Base-by-base conservation (phyloP, 441 rosid genomes). In the Syzygium malaccense region DNA sequence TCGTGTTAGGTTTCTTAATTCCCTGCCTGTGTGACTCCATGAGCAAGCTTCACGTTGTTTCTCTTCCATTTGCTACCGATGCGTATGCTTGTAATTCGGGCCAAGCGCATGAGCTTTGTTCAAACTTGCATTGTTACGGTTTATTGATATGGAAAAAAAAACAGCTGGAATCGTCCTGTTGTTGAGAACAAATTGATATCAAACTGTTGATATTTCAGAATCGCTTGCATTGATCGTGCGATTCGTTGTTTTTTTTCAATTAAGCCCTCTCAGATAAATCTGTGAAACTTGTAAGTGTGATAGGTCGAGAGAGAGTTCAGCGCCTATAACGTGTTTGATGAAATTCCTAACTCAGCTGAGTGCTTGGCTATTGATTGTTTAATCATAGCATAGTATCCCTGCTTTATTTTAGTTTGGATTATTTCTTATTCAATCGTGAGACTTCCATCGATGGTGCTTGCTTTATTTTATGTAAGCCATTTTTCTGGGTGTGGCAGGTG, bases 371-470 rank as follows among this genome's bases (percentile, higher is more conserved):
- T 64, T 30, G 75, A 64, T 17, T 0, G 19, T 30, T 7, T 64
- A 23, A 30, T 30, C 23, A 64, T 15, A 0, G 12, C 75, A 64
- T 15, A 20, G n/a, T 37, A 37, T 37, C 5, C 5, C 41, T 37
- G 41, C 41, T 37, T 37, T 37, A 37, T 37, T 37, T 37, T 62
- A 6, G 19, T n/a, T 62, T n/a, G 71, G 71, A 62, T 62, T 6
- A n/a, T 15, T 62, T 62, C 20, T 62, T 3, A 0, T 62, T 14
- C 37, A 14, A n/a, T 0, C 3, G 0, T 8, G 41, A 8, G 23
- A 64, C 17, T 30, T 64, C 11, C 75, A 64, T 2, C 0, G 8
- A 62, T n/a, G 33, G 7, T 14, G 17, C 37, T 62, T 14, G 68
- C 68, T 0, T 0, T 28, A 4, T 62, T 18, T 57, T 30, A 13